These are phyloP conservation scores for Alternaria atra DNA, from an alignment of 2,329 filamentous ascomycete genomes.

Conservation along the genomic window DNA sequence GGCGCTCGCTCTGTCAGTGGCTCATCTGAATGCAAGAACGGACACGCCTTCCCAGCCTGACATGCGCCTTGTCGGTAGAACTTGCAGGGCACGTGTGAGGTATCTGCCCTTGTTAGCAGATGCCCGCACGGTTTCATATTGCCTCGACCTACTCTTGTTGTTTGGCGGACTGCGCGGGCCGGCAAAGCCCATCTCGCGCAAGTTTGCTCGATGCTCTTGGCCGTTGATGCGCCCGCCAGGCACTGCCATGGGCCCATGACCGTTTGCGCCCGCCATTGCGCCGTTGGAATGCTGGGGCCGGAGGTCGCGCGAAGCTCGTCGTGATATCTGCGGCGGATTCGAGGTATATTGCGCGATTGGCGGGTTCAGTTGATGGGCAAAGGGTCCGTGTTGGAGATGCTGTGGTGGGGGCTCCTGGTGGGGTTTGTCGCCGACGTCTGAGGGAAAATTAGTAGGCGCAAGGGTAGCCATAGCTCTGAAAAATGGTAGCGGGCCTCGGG, in stretches of 20 bases:
- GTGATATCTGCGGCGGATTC: constrained; percentile 34
- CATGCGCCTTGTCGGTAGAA: constrained; percentile 97
- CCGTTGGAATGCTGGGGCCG: constrained; percentile 38
- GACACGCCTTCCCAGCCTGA: constrained; percentile 94
- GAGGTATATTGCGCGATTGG: constrained; percentile 27
- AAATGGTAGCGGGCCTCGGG: constrained; percentile 13
- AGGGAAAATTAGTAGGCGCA: constrained; percentile 30
- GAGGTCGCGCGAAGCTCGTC: constrained; percentile 44
- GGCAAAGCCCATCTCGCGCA: constrained; percentile 51
- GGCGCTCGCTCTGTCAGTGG: constrained; percentile 82
- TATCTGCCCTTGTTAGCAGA: constrained; percentile 67
- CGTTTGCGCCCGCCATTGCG: constrained; percentile 48
- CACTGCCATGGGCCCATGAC: constrained; percentile 49
- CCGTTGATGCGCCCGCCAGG: constrained; percentile 47
- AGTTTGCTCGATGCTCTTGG: constrained; percentile 39
- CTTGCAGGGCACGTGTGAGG: constrained; percentile 97
- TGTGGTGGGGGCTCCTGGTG: constrained; percentile 45
- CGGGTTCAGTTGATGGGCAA: constrained; percentile 40
- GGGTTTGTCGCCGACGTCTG: constrained; percentile 37
- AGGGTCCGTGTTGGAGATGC: constrained; percentile 35
- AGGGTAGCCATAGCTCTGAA: constrained; percentile 40
- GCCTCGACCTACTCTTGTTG: constrained; percentile 56
- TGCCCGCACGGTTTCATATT: neutral
- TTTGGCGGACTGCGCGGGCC: constrained; percentile 59
- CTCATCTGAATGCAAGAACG: constrained; percentile 93